phyloP scores from a whole-genome alignment of 352 stramenopile genomes.

The Phytophthora litchii region DNA sequence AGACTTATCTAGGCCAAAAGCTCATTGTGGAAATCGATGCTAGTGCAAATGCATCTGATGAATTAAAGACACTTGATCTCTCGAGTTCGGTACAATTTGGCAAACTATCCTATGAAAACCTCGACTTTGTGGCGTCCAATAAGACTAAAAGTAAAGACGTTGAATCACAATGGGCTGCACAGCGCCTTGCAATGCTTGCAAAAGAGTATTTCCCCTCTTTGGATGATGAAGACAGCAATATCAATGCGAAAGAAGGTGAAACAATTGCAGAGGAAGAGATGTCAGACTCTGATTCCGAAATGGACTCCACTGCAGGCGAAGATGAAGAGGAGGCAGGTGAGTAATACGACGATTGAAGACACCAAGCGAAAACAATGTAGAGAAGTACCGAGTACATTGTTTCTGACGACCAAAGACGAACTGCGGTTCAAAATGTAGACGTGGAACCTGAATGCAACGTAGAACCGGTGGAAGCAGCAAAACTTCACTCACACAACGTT shows the following conservation, averaged over 20 bases:
- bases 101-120: conserved; percentile 66
- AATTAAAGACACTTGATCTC: conserved; percentile 64
- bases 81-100: conserved; percentile 51
- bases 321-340: conserved; percentile 17
- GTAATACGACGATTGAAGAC: conserved; percentile 2
- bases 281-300: conserved; percentile 41
- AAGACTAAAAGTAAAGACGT: conserved; percentile 58
- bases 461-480: not conserved
- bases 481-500: conserved; percentile 34
- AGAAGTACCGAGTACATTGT: conserved; percentile 20
- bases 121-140: conserved; percentile 68
- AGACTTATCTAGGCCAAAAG: conserved; percentile 80
- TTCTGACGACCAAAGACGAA: conserved; percentile 15
- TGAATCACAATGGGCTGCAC: conserved; percentile 62
- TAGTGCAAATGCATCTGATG: conserved; percentile 47
- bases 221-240: conserved; percentile 31
- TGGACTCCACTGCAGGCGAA: conserved; percentile 31
- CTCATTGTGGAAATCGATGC: conserved; percentile 64
- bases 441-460: conserved; percentile 17
- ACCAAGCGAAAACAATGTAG: not conserved
- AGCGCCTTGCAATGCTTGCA: conserved; percentile 57
- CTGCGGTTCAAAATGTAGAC: conserved; percentile 20
- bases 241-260: conserved; percentile 24
- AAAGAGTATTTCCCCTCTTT: conserved; percentile 72
- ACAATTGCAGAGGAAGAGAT: conserved; percentile 30